Evolutionary conservation across 768 basidiomycete species (phyloP).

Genomic region (Tylopilus subfusipes): DNA sequence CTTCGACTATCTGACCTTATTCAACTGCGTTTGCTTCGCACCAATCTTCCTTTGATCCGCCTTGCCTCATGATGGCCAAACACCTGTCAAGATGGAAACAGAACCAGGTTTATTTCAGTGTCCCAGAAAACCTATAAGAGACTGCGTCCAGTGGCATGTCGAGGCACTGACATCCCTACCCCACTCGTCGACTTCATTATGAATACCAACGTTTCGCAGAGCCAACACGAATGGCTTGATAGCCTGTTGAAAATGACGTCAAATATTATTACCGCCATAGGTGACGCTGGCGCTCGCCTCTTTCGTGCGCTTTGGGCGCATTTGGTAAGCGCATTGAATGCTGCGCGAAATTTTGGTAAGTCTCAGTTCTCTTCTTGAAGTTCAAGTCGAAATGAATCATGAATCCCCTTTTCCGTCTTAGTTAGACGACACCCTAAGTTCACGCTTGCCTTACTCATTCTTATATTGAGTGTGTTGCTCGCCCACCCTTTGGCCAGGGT

Average conservation of each 20-base stretch:
- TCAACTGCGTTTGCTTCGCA: background rate
- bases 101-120: background rate
- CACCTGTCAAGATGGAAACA: background rate
- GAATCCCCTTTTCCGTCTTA: background rate
- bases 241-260: fast-evolving
- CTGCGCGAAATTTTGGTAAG: background rate
- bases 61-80: background rate
- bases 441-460: fast-evolving
- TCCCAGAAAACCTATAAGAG: constrained; percentile 4
- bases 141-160: too few relatives aligned
- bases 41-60: background rate
- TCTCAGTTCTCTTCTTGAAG: background rate
- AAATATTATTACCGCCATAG: fast-evolving
- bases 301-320: fast-evolving
- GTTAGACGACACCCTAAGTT: background rate
- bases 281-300: background rate
- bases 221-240: background rate
- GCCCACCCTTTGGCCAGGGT: background rate
- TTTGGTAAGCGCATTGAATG: background rate
- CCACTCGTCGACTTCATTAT: background rate
- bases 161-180: background rate
- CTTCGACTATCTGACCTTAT: background rate
- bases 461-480: background rate
- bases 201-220: background rate
- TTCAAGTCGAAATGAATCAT: background rate